phyloP scores from a whole-genome alignment of 2,329 filamentous ascomycete genomes.

The Gnomoniopsis sp. region DNA sequence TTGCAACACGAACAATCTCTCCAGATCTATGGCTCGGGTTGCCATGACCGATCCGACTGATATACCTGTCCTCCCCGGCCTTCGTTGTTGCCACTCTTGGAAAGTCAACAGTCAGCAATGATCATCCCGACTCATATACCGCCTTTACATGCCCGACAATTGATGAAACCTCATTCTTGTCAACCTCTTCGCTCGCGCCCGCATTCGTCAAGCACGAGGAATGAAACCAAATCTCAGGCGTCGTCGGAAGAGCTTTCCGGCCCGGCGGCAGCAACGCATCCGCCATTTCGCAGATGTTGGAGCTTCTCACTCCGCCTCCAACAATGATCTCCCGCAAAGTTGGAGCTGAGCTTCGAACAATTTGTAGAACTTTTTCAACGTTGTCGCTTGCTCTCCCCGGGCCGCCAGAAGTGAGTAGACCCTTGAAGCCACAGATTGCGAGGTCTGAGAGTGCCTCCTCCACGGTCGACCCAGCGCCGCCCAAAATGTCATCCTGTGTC shows the following conservation, averaged over 20 bases:
- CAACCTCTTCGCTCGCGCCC: constrained; percentile 9
- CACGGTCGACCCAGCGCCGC: not conserved
- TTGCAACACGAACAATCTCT: too few relatives aligned
- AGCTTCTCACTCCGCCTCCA: constrained; percentile 47
- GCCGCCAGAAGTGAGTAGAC: constrained; percentile 52
- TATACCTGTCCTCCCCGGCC: not conserved
- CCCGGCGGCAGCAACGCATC: constrained; percentile 24
- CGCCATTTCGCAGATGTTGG: constrained; percentile 33
- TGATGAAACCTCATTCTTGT: constrained; percentile 12
- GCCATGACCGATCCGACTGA: too few relatives aligned
- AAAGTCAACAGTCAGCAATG: too few relatives aligned
- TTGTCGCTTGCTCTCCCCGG: constrained; percentile 39
- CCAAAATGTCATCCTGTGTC: constrained; percentile 38
- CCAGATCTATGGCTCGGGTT: too few relatives aligned
- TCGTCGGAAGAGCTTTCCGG: not conserved
- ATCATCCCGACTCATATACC: not conserved
- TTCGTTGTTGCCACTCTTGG: not conserved
- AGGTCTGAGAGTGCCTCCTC: constrained; percentile 33
- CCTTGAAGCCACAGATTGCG: constrained; percentile 43
- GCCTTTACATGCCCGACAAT: not conserved
- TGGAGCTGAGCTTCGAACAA: constrained; percentile 29
- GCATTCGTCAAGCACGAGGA: constrained; percentile 39
- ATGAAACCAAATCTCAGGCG: constrained; percentile 39
- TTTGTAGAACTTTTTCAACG: constrained; percentile 29
- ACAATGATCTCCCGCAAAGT: constrained; percentile 44